These are phyloP conservation scores for Monosporozyma yasuniensis DNA, from an alignment of 805 yeast genomes.

Conservation along the genomic window DNA sequence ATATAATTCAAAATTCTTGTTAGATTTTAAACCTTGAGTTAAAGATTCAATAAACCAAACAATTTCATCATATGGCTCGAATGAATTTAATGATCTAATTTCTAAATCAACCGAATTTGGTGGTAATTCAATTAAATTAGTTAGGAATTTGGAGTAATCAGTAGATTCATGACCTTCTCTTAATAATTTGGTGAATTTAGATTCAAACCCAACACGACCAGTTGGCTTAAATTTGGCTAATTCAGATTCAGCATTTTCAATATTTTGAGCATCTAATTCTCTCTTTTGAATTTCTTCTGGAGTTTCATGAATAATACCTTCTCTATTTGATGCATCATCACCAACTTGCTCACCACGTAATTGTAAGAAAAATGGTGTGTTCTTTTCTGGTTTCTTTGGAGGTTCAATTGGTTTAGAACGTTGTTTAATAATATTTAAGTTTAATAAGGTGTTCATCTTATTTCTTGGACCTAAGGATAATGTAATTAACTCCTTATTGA, in stretches of 20 bases:
- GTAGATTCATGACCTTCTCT: conserved; percentile 39
- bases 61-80: conserved; percentile 62
- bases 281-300: conserved; percentile 10
- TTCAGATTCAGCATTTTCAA: conserved; percentile 24
- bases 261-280: conserved; percentile 12
- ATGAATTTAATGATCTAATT: conserved; percentile 63
- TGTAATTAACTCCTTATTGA: conserved; percentile 55
- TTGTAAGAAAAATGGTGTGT: conserved; percentile 73
- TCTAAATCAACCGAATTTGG: conserved; percentile 82
- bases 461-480: conserved; percentile 68
- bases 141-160: conserved; percentile 45
- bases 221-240: conserved; percentile 21
- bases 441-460: conserved; percentile 68
- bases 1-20: conserved; percentile 62
- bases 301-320: conserved; percentile 26
- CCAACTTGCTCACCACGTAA: conserved; percentile 60
- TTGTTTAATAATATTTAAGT: conserved; percentile 73
- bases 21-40: conserved; percentile 45
- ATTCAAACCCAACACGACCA: conserved; percentile 48
- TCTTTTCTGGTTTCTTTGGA: conserved; percentile 65
- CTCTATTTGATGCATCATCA: conserved; percentile 47
- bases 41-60: conserved; percentile 59
- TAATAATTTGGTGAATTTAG: conserved; percentile 58
- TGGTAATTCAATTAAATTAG: conserved; percentile 47
- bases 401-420: conserved; percentile 88